Percentiles rank a stretch among this genome's conserved stretches.
phyloP scores from a whole-genome alignment of 345 rosid genomes.

The Rubroshorea leprosula region DNA sequence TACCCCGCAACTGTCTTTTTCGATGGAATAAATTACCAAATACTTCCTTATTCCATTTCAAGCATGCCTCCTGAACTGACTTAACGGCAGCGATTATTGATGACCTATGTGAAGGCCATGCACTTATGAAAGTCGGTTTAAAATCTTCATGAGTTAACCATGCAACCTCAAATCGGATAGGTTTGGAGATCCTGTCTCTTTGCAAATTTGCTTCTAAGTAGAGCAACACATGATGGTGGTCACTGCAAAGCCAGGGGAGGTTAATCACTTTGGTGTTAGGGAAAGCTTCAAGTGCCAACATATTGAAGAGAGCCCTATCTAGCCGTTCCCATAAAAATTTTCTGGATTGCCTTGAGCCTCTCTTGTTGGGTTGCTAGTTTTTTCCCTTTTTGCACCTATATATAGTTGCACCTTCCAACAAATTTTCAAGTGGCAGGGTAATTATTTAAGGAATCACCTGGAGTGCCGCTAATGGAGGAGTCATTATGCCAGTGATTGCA shows the following conservation, averaged over 20 bases:
- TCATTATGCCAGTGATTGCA: no score
- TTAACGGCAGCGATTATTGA: no score
- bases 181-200: neutral
- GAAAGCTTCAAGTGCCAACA: no score
- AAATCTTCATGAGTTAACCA: neutral
- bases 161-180: neutral
- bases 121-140: neutral
- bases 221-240: neutral
- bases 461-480: no score
- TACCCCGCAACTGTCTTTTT: neutral
- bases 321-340: neutral
- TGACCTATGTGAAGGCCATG: neutral
- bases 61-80: neutral
- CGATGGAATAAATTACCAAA: neutral
- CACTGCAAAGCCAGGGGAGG: neutral
- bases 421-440: no score
- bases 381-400: no score
- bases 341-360: no score
- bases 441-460: no score
- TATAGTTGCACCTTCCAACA: no score
- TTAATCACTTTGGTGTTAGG: neutral
- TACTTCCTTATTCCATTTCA: neutral
- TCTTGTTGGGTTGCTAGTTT: no score
- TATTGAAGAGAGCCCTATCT: neutral
- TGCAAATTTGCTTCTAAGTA: neutral